Conservation (phyloP, 202 grass and related monocot species). For the Hordeum pubiflorum region DNA sequence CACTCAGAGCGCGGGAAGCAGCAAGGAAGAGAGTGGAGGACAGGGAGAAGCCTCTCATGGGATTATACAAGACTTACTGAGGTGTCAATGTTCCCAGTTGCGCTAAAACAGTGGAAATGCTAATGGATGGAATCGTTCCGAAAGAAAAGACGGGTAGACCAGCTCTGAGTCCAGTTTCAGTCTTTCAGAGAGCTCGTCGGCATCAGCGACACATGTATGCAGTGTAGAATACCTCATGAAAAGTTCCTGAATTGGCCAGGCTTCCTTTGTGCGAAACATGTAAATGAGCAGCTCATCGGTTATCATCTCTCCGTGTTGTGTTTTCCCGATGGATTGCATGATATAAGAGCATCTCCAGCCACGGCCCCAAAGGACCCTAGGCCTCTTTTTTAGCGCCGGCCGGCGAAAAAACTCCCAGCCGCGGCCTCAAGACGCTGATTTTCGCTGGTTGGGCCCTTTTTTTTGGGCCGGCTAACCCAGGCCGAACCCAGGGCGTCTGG, state of each 20-base stretch:
- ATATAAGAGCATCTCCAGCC: no score
- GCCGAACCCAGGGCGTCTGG: no score
- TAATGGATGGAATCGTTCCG: neutral
- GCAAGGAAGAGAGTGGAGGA: slow-evolving; percentile 76
- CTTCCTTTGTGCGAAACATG: neutral
- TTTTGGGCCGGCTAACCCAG: no score
- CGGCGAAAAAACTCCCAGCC: no score
- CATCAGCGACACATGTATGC: neutral
- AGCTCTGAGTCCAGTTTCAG: neutral
- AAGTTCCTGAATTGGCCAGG: neutral
- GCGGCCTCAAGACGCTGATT: no score
- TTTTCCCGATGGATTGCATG: neutral
- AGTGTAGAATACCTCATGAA: neutral
- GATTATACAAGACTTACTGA: slow-evolving; percentile 61
- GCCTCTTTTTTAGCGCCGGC: no score
- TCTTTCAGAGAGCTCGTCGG: neutral
- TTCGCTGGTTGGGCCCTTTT: no score
- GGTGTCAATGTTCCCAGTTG: neutral
- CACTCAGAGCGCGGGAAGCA: slow-evolving; percentile 71
- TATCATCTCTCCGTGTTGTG: neutral
- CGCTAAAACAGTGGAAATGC: neutral
- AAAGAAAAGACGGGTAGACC: neutral
- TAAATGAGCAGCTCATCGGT: neutral
- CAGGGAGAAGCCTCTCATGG: slow-evolving; percentile 82
- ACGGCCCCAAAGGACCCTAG: no score